phyloP scores from a whole-genome alignment of 176 grass and related monocot species.

The Avena eriantha region DNA sequence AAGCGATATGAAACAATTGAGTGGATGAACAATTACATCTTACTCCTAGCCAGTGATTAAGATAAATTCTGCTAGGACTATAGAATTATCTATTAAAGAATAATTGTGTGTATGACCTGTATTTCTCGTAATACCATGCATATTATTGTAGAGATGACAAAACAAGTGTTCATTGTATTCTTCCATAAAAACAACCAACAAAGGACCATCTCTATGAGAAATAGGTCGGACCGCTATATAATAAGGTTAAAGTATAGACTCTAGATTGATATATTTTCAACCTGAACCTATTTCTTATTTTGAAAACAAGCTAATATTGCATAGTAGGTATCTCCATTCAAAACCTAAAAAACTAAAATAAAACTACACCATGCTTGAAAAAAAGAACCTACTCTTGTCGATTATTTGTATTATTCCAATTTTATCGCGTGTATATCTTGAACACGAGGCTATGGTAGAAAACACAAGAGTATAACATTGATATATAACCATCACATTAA shows the following conservation, averaged over 20 bases:
- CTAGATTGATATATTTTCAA: not conserved
- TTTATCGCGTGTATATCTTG: not conserved
- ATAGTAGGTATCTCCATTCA: not conserved
- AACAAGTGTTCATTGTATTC: not conserved
- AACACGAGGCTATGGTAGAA: not conserved
- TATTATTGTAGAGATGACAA: not conserved
- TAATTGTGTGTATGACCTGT: not conserved
- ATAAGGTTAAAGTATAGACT: not conserved
- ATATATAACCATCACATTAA: not conserved
- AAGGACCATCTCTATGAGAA: not conserved
- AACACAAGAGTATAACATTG: not conserved
- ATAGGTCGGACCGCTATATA: not conserved
- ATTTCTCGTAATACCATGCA: not conserved
- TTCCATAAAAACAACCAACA: not conserved
- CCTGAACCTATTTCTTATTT: not conserved
- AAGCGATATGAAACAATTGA: not conserved
- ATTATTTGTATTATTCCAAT: not conserved
- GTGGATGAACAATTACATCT: not conserved
- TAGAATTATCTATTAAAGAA: not conserved
- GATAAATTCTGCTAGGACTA: not conserved
- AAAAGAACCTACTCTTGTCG: not conserved
- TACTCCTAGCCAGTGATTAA: not conserved
- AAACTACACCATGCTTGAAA: not conserved
- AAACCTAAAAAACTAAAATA: not conserved
- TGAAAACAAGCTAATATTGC: not conserved